A percentile compares a stretch with the other conserved stretches of the same genome.
Evolutionary conservation across 2,329 filamentous ascomycete genomes (phyloP).

Genomic region (Hymenoscyphus albidus): DNA sequence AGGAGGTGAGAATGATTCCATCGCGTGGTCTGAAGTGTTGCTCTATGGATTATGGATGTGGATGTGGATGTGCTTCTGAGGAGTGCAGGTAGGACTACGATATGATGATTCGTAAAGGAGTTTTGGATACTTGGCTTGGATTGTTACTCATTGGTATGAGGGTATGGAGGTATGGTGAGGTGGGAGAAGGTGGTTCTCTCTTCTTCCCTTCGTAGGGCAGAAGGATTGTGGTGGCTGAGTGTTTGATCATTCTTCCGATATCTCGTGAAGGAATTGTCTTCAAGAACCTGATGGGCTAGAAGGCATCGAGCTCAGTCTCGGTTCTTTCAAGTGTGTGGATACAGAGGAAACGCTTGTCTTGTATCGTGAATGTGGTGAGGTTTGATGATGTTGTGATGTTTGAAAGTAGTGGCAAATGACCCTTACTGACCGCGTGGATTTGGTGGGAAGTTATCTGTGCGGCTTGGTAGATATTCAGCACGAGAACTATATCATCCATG

Average conservation of each 20-base stretch:
- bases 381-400: too few relatives aligned
- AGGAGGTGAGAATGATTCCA: neutral
- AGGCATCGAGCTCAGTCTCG: neutral
- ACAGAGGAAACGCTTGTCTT: too few relatives aligned
- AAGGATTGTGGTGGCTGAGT: neutral
- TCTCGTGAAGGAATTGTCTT: neutral
- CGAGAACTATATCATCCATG: too few relatives aligned
- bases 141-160: neutral
- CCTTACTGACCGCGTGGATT: too few relatives aligned
- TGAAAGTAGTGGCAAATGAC: too few relatives aligned
- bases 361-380: too few relatives aligned
- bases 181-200: neutral
- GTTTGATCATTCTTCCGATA: neutral
- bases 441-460: too few relatives aligned
- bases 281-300: neutral
- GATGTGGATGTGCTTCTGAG: neutral
- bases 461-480: too few relatives aligned
- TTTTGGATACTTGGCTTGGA: neutral
- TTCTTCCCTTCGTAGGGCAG: neutral
- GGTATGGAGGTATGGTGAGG: neutral
- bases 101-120: neutral
- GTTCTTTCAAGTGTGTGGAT: neutral
- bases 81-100: neutral
- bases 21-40: neutral
- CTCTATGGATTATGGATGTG: neutral